phyloP scores from a whole-genome alignment of 345 rosid genomes.

The Aegle marmelos region DNA sequence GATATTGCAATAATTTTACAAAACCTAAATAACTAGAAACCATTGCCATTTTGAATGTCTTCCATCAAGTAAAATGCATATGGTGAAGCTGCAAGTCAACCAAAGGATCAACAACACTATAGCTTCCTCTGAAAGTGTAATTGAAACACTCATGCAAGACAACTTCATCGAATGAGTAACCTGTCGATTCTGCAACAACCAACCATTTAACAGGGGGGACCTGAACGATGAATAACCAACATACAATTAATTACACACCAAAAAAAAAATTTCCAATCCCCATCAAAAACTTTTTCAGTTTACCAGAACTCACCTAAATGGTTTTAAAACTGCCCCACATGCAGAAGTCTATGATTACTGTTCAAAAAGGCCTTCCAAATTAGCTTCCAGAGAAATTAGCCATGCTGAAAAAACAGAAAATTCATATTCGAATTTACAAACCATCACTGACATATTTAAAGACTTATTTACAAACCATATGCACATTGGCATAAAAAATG shows the following conservation, averaged over 20 bases:
- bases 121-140: not conserved
- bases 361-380: not conserved
- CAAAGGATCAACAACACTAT: not conserved
- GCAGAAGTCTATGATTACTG: no score
- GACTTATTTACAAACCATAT: not conserved
- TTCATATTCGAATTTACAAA: not conserved
- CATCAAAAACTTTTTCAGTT: not conserved
- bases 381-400: not conserved
- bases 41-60: not conserved
- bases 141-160: not conserved
- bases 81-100: not conserved
- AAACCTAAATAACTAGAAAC: not conserved
- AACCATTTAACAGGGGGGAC: not conserved
- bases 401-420: not conserved
- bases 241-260: not conserved
- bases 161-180: not conserved
- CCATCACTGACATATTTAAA: not conserved
- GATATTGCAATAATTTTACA: no score
- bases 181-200: not conserved
- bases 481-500: not conserved
- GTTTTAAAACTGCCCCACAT: no score
- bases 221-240: not conserved
- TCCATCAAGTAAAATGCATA: not conserved
- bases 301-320: no score
- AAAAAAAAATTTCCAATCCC: not conserved